phyloP scores from a whole-genome alignment of 345 rosid species.

The Stellera chamaejasme region DNA sequence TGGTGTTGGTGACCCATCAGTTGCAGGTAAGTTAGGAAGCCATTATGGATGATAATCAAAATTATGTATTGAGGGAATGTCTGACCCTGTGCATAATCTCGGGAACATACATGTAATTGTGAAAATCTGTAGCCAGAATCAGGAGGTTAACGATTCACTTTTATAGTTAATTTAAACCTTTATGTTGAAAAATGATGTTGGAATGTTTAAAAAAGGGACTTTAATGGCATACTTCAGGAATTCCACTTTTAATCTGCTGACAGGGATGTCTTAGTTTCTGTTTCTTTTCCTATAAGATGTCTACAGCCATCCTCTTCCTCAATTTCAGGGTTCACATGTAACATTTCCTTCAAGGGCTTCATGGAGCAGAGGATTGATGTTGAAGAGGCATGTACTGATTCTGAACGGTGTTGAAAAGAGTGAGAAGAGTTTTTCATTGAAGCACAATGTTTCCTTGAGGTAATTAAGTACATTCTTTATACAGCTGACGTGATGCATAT shows the following conservation, averaged over 20 bases:
- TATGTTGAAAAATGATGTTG: slow-evolving; percentile 6
- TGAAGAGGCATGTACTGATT: slow-evolving; percentile 33
- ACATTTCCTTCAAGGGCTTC: slow-evolving; percentile 46
- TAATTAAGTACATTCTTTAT: slow-evolving; percentile 13
- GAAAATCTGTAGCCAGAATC: background rate
- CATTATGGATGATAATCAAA: background rate
- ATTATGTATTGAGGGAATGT: background rate
- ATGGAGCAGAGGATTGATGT: slow-evolving; percentile 48
- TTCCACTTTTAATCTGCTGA: background rate
- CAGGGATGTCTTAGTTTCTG: slow-evolving; percentile 4
- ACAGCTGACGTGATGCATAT: too few relatives aligned
- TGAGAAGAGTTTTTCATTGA: slow-evolving; percentile 32
- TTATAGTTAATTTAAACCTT: background rate
- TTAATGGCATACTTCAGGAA: too few relatives aligned
- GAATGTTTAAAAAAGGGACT: background rate
- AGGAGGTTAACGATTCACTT: background rate
- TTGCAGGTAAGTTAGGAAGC: slow-evolving; percentile 48
- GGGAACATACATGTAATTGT: background rate
- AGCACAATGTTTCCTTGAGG: slow-evolving; percentile 38
- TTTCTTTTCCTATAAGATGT: background rate
- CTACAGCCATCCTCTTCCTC: background rate
- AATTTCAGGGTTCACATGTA: slow-evolving; percentile 59
- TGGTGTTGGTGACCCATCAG: slow-evolving; percentile 88
- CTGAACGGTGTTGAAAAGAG: slow-evolving; percentile 38
- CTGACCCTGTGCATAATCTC: background rate